phyloP scores from a whole-genome alignment of 352 stramenopile species.

The Saprolegnia diclina region DNA sequence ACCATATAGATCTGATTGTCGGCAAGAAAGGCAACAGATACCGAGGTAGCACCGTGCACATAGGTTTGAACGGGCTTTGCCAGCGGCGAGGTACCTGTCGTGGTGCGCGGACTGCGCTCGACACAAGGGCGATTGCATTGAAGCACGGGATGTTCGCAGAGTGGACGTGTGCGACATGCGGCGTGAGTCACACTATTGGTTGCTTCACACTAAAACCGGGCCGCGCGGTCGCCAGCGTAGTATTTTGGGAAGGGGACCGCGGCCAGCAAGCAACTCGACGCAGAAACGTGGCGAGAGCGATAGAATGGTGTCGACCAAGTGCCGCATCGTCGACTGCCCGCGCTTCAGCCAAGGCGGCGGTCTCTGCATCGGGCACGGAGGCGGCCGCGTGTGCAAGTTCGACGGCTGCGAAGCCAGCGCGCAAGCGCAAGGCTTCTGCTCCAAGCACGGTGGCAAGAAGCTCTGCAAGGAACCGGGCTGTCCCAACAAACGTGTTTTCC shows the following conservation, averaged over 20 bases:
- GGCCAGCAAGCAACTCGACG: no score
- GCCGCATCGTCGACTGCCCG: conserved; percentile 67
- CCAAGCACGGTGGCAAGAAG: conserved; percentile 69
- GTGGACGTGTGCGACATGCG: no score
- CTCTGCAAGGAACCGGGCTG: conserved; percentile 71
- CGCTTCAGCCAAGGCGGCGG: conserved; percentile 80
- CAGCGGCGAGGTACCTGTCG: no score
- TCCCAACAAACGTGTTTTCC: conserved; percentile 40
- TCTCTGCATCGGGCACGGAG: conserved; percentile 78
- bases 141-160: no score
- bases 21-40: no score
- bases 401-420: conserved; percentile 74
- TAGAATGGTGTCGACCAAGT: conserved; percentile 38
- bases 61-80: no score
- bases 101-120: no score
- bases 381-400: conserved; percentile 76
- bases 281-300: neutral
- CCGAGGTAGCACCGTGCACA: no score
- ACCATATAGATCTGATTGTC: no score
- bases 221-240: neutral
- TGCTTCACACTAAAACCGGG: neutral
- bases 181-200: neutral
- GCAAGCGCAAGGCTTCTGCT: conserved; percentile 71
- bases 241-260: neutral
- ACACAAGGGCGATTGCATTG: no score